Evolutionary conservation across 768 basidiomycete species (phyloP), one percentile per base, ranked within the genome.

Genomic region (Leccinum fibrillosum): DNA sequence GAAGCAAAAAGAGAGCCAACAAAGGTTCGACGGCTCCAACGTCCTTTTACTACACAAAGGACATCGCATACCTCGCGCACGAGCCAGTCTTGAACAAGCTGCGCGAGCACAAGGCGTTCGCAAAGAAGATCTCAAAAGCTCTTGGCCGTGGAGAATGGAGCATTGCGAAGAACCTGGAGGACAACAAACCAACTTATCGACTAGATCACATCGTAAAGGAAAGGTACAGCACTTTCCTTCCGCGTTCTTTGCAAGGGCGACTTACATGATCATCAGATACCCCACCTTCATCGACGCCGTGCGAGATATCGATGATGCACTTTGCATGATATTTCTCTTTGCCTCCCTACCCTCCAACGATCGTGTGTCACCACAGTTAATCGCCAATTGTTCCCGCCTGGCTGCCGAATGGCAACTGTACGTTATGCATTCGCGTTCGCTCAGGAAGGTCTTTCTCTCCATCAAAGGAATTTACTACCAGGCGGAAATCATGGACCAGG

Each of bases 391-490:
- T 72, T 80, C 88, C 28, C 86, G 92, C 49, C 81, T 99, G 34
- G 84, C 93, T 8, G 86, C 93, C 19, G 94, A 99, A 79, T 99
- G 96, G 96, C 93, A 98, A 72, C 78, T 98, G 30, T 99, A 94
- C 75, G 81, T 95, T 39, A 92, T 98, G 85, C 90, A 93, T 68
- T 85, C 91, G 1, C 83, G 80, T 59, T 81, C 89, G 13, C 80
- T 98, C 42, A 85, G 89, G 53, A 97, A 97, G 74, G 86, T 89
- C 30, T 99, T 99, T 76, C 78, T 99, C 55, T 94, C 92, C 44
- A 96, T 99, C 74, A 98, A 98, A 76, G 97, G 97, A 42, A 85
- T 99, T 48, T 99, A 98, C 75, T 98, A 95, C 73, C 95, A 98
- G 75, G 95, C 93, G 9, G 92, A 96, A 71, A 81, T 98, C 25